Base-by-base conservation (phyloP, 2,329 filamentous ascomycete species). In the Nectriaceae sp. region DNA sequence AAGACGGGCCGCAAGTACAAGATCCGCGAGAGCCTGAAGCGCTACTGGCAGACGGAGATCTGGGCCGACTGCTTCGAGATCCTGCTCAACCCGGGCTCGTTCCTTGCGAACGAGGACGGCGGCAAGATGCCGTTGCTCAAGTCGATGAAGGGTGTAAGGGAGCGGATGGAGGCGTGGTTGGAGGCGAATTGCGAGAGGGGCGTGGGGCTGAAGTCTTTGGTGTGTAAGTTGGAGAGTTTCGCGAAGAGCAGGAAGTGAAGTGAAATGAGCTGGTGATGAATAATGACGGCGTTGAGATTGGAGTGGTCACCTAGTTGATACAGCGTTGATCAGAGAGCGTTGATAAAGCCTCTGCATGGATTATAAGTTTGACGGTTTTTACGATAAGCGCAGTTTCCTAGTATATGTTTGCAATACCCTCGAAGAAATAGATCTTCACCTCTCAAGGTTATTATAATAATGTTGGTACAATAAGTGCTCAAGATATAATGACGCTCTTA, bases 31-130 rank as follows among this genome's bases (percentile, higher is more conserved):
- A 82, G 77, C 13, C 72, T 97, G 52, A 99, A 99, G 75, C 75
- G 94, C 38, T 99, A 99, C 71, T 99, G 94, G 94, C 92, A 97
- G 75, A 88, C 85, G 41, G 91, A 96, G 42, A 83, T 97, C 38
- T 99, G 94, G 94, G 72, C 66, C 2, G 84, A 88, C 51, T 85
- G 88, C 40, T 96, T 99, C 67, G 88, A 92, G 56, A 62, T 97
- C 49, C 72, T 97, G 56, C 75, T 99, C 37, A 99, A 99, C 68
- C 92, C 93, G 1, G 77, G 80, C 3, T 78, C 76, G 49, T 84
- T 85, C 69, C 69, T 82, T n/a, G 79, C 80, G 10, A 73, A 65
- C 1, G 91, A 92, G 68, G 84, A 85, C 21, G 83, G 76, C 1
- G 70, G 67, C n/a, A 79, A 71, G 57, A 78, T 97, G 79, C 93